Base-by-base conservation (phyloP, 805 yeast genomes). In the Naumovozyma baii region DNA sequence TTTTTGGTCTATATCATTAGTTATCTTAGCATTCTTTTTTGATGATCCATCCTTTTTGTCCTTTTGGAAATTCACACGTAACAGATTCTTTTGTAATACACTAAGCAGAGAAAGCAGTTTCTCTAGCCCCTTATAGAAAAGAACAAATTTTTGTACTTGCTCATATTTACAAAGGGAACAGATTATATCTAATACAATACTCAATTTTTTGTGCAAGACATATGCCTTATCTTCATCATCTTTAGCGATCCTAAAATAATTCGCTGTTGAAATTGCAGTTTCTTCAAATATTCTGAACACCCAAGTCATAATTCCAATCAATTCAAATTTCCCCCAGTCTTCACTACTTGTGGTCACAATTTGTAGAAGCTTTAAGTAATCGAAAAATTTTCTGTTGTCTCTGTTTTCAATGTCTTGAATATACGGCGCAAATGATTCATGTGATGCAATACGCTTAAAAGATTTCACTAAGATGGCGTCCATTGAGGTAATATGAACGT, bases 291-390 rank as follows among this genome's bases (percentile, higher is more conserved):
- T 44, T 33, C 56, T 57, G 40, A 52, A 61, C 20, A 57, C 54
- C 71, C 71, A 68, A 4, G 64, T 52, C 53, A 68, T 52, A 1
- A 68, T 56, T 13, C 55, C 62, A 0, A 67, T 66, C 3, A 66
- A 44, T 28, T 66, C 60, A 39, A 55, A 60, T 17, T 59, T 60
- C 37, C 62, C 59, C 69, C 69, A 67, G 9, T 44, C 47, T 14
- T 56, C 55, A 31, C 47, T 55, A 40, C 70, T 66, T 1, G 70
- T 65, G 3, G 59, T 54, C 2, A 63, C 49, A 1, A 62, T 41
- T 36, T 63, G 62, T 3, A 64, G 42, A 7, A 60, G 48, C 32
- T 49, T 52, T 18, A 64, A 36, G 17, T 52, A 47, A 18, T 44
- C 38, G 2, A 47, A 20, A 29, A 49, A 49, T 19, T 29, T 40